Evolutionary conservation across 2,329 filamentous ascomycete species (phyloP), one percentile per base, ranked within the genome.

Genomic region (Alternaria incomplexa): DNA sequence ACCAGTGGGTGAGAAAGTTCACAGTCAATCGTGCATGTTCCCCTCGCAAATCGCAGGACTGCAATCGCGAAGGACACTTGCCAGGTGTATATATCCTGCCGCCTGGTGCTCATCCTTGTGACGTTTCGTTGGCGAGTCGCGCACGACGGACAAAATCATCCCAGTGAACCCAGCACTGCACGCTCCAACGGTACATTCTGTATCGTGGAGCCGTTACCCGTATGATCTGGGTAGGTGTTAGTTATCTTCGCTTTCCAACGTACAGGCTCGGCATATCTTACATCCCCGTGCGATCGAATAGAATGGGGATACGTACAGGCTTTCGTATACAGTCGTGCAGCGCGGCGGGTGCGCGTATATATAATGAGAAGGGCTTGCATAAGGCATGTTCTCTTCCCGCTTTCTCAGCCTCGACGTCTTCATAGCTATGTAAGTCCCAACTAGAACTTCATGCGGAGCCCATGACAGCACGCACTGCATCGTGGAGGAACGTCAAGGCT

Each of bases 321-420:
- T n/a, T 36, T n/a, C 32, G 15, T 15, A 36, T 4, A 36, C 32
- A n/a, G 15, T n/a, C 0, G 4, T n/a, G 4, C 32, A 36, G 32
- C 15, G 15, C 32, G 32, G 32, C 4, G 15, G 3, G 32, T 36
- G 15, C 15, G 15, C 32, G 15, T 36, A 36, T 36, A n/a, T 5
- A n/a, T 5, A 36, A n/a, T 3, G 7, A n/a, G n/a, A n/a, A n/a
- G n/a, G n/a, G n/a, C n/a, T 3, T 9, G 3, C 10, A 3, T 1
- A 36, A 5, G 2, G 7, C 13, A 36, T 36, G 4, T 0, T 36
- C 4, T n/a, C 32, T n/a, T 36, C 32, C 13, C 32, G 8, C 15
- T n/a, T 36, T n/a, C 15, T 36, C 32, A n/a, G 15, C 15, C 32
- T 36, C 32, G 8, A 36, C 32, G 1, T 32, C 3, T 10, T 10